Base-by-base conservation (phyloP, 441 rosid genomes). In the Manihot esculenta region DNA sequence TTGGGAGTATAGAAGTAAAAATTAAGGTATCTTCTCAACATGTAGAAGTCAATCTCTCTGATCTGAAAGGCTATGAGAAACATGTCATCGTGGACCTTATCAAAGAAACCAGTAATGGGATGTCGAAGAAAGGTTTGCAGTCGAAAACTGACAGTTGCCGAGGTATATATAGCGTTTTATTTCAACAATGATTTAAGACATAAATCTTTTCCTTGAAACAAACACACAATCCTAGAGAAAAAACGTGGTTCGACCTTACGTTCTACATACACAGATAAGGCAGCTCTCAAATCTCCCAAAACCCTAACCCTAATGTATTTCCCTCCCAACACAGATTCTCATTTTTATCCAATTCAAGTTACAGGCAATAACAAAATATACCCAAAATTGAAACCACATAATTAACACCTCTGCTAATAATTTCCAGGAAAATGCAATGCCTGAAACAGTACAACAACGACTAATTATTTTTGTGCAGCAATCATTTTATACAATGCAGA, bases 61-160 rank as follows among this genome's bases (percentile, higher is more conserved):
- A 85, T 72, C 73, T 88, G 41, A 81, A 81, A 83, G 92, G 89
- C 20, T 84, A 85, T 58, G 92, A 85, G 80, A 85, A 83, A 79
- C 82, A 85, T 51, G 77, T 88, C 58, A 77, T 85, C 18, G 79
- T 84, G 8, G 88, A 84, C 56, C 88, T 87, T 60, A 84, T 84
- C 73, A 87, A 83, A 78, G 86, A 82, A 68, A 78, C 82, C 3
- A 77, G 66, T 24, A 23, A 60, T 24, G 72, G 44, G 50, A 62
- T 56, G 18, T 64, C 86, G 56, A 45, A 48, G 57, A 75, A 72
- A 45, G 21, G 35, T 27, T 55, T 50, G 1, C 55, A 44, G 7
- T 69, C 76, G 44, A 70, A 51, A 54, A 17, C 21, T 23, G 74
- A 76, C 11, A 61, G 53, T n/a, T 81, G 79, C 24, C 76, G 71